Percentiles rank a stretch among this genome's conserved stretches.
phyloP scores from a whole-genome alignment of 1,139 yeast genomes.

The Geotrichum bryndzae region DNA sequence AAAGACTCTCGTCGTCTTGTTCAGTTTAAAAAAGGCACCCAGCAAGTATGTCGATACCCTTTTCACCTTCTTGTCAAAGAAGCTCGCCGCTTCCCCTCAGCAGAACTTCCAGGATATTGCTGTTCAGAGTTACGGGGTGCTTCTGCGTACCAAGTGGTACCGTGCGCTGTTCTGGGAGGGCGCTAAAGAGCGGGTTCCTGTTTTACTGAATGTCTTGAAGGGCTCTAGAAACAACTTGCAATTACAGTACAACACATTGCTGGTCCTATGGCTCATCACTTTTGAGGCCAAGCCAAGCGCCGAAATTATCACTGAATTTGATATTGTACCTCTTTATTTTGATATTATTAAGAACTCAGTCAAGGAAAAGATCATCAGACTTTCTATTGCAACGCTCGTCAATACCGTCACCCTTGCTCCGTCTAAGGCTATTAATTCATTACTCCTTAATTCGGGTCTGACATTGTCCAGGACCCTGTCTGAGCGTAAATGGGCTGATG shows the following conservation, averaged over 20 bases:
- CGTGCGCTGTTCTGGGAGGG: slow-evolving; percentile 52
- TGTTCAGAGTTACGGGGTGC: slow-evolving; percentile 59
- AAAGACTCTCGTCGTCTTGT: slow-evolving; percentile 33
- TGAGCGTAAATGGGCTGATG: slow-evolving; percentile 92
- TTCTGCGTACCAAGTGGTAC: slow-evolving; percentile 53
- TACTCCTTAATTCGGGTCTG: slow-evolving; percentile 73
- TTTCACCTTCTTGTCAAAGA: slow-evolving; percentile 42
- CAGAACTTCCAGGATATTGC: slow-evolving; percentile 56
- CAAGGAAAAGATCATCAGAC: slow-evolving; percentile 84
- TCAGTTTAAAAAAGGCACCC: slow-evolving; percentile 22
- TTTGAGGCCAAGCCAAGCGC: slow-evolving; percentile 56
- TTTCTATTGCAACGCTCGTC: slow-evolving; percentile 67
- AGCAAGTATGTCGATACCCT: slow-evolving; percentile 37
- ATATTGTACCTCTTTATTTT: slow-evolving; percentile 49
- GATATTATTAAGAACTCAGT: slow-evolving; percentile 72
- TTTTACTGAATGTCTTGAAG: slow-evolving; percentile 45
- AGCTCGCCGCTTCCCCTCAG: slow-evolving; percentile 46
- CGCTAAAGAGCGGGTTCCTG: slow-evolving; percentile 48
- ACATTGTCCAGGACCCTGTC: slow-evolving; percentile 60
- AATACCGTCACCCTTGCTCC: slow-evolving; percentile 37
- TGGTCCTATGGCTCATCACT: slow-evolving; percentile 79
- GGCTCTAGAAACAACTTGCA: slow-evolving; percentile 60
- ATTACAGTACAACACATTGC: slow-evolving; percentile 71
- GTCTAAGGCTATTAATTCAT: slow-evolving; percentile 51
- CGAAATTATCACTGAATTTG: slow-evolving; percentile 44